Conservation (phyloP, 2,329 filamentous ascomycete species). For the Pestalotiopsis sp. region DNA sequence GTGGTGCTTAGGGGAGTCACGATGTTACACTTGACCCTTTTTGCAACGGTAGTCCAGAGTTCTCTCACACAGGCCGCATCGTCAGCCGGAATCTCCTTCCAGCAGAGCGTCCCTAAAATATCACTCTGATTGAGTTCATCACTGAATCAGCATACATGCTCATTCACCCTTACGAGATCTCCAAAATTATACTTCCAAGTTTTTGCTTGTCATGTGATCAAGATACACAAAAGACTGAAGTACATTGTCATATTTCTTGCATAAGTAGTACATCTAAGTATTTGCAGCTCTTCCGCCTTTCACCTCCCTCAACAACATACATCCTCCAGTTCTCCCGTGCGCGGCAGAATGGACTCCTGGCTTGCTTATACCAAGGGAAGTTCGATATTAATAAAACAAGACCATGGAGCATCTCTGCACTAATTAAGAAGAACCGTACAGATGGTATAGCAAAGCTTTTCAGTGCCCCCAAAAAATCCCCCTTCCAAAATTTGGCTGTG, state of each 20-base stretch:
- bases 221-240: background rate
- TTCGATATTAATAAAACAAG: constrained; percentile 18
- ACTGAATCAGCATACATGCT: too few species aligned
- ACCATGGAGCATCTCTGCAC: background rate
- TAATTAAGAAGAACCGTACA: background rate
- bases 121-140: too few species aligned
- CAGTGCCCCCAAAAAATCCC: background rate
- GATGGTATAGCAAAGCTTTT: constrained; percentile 15
- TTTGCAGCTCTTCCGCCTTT: constrained; percentile 20
- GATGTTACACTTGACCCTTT: too few species aligned
- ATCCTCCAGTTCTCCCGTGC: constrained; percentile 12
- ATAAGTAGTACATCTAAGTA: background rate
- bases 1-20: too few species aligned
- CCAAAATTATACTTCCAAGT: too few species aligned
- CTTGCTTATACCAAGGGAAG: constrained; percentile 30
- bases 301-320: constrained; percentile 20
- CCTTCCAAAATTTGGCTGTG: background rate
- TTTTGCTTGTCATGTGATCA: too few species aligned
- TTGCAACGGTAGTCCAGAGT: too few species aligned
- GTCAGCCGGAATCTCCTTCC: too few species aligned
- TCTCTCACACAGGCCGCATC: too few species aligned
- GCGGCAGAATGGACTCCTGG: constrained; percentile 1
- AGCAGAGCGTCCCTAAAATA: too few species aligned
- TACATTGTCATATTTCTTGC: background rate
- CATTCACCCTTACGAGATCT: too few species aligned